Base-by-base conservation (phyloP, 345 rosid genomes). In the Citrus reticulata region DNA sequence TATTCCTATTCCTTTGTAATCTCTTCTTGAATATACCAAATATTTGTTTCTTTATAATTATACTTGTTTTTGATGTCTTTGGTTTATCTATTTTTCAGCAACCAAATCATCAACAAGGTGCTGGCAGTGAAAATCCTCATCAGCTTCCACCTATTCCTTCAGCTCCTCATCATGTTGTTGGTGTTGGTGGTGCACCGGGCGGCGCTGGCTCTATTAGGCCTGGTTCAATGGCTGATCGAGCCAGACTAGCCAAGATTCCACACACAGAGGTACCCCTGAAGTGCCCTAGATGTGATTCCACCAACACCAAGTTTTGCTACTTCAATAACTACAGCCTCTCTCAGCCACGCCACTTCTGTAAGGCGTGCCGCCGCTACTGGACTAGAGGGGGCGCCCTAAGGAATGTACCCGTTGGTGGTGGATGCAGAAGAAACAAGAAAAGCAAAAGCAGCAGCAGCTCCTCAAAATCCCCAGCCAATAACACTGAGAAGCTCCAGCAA, bases 321-420 rank as follows among this genome's bases (percentile, higher is more conserved):
- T 93, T 84, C 90, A 93, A 93, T 42, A 93, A 93, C 86, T 93
- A 93, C 62, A 93, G 84, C 88, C 88, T 91, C 65, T 75, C 90
- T 16, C 98, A 93, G 77, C 98, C 95, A 9, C 94, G 98, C 63
- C 88, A 93, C 88, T 90, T 89, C 76, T 93, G 98, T 81, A 93
- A 93, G 79, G 88, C 87, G 13, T 93, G 97, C 51, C 93, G 95
- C 60, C 88, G 97, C 17, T 93, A 93, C 84, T 93, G 97, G 97
- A 93, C 97, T 27, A 75, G 81, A 49, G 97, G 95, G 0, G 97
- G 97, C 4, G 89, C 93, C 57, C 84, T 90, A 27, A 85, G 97
- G 73, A 91, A 80, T 77, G 94, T 91, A 67, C 97, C 97, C 1
- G 93, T 91, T 4, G 97, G 97, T 3, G 97, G 97, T 27, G 90